Base-by-base conservation (phyloP, 495 filamentous ascomycete genomes). In the Aspergillus indologenus region DNA sequence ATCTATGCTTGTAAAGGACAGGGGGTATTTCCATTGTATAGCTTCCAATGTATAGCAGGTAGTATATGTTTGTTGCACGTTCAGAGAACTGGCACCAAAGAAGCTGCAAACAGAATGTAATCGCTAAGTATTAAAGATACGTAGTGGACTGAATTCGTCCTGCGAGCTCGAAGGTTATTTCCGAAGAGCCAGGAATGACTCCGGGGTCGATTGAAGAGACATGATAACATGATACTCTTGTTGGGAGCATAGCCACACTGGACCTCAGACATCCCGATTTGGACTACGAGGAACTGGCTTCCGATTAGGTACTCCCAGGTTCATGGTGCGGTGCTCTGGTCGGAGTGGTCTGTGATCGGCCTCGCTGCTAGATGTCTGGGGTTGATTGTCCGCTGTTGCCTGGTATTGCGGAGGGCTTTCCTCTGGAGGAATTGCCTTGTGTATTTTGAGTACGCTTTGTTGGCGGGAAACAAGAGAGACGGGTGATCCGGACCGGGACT, bases 351-450 rank as follows among this genome's bases (percentile, higher is more conserved):
- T 61, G 22, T 54, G 67, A 17, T 64, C 50, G 5, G 59, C 52
- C 26, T 60, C 49, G 52, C 29, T 57, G 8, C 54, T 52, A n/a
- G 58, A 23, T 18, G 63, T 21, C 23, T 63, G 62, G 6, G 60
- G 46, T 15, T 58, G 64, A 4, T 29, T 34, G 18, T 70, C 69
- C 34, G 72, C 68, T 22, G 71, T 62, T 43, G 66, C 60, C 44
- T 74, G 69, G 47, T 78, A 78, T 34, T 73, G 65, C n/a, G 75
- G 75, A 11, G 75, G 75, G 26, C 61, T 72, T 29, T 78, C 73
- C 34, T 76, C 73, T 14, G 65, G 61, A 12, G 65, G 58, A 9
- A 62, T 57, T 5, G 59, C 59, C 53, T 72, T 66, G 43, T 66
- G 61, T 24, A 71, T 66, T 47, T 78, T 78, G 61, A 73, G 67